These are phyloP conservation scores for Adenanthera pavonina DNA, from an alignment of 306 rosid genomes.

Conservation along the genomic window DNA sequence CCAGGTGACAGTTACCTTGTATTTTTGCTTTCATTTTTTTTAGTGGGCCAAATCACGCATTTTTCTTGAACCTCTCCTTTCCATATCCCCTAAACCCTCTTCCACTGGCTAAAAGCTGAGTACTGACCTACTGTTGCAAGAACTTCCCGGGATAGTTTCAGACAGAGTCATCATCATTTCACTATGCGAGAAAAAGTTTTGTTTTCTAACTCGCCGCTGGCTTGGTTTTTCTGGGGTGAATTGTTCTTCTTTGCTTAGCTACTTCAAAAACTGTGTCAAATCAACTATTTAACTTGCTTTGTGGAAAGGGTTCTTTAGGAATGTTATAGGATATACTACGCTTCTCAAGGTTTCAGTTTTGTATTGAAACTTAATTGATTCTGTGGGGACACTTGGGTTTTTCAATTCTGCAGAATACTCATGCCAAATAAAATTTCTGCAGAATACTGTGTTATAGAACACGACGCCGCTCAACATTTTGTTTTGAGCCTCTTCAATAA, in stretches of 20 bases:
- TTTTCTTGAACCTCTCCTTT: background rate
- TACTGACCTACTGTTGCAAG: background rate
- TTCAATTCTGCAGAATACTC: background rate
- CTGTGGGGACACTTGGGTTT: slow-evolving; percentile 9
- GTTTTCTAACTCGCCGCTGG: background rate
- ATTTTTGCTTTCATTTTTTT: background rate
- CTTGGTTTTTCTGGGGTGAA: background rate
- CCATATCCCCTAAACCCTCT: slow-evolving; percentile 21
- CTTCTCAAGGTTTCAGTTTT: background rate
- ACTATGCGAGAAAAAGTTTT: background rate
- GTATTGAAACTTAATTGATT: slow-evolving; percentile 13
- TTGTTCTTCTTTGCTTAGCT: slow-evolving; percentile 9
- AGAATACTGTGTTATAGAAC: background rate
- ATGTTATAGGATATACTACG: slow-evolving; percentile 34
- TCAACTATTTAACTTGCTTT: slow-evolving; percentile 23
- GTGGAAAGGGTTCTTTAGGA: slow-evolving; percentile 29
- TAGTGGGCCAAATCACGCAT: background rate
- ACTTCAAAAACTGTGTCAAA: background rate
- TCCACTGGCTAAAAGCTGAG: background rate
- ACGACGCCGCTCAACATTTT: background rate
- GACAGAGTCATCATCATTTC: background rate
- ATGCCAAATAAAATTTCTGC: too few species aligned
- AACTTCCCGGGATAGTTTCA: background rate
- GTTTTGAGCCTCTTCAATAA: background rate
- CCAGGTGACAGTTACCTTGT: background rate